A percentile compares a stretch with the other conserved stretches of the same genome.
Evolutionary conservation across 2,329 filamentous ascomycete species (phyloP).

Genomic region (Colletotrichum limetticola): DNA sequence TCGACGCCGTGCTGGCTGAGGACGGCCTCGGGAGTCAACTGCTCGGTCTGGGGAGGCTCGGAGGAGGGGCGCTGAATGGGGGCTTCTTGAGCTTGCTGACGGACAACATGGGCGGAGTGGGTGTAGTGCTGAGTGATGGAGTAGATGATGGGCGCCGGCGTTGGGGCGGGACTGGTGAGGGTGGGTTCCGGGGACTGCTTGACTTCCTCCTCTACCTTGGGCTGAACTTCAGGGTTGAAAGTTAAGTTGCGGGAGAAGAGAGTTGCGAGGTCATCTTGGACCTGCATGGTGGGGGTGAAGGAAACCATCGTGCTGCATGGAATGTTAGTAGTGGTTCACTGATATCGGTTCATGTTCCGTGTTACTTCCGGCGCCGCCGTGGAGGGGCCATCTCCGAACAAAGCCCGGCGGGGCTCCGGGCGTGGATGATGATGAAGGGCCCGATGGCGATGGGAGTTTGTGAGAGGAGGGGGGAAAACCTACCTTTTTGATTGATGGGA

Average conservation of each 20-base stretch:
- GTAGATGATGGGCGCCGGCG: slow-evolving; percentile 68
- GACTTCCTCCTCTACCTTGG: slow-evolving; percentile 44
- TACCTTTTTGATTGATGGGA: background rate
- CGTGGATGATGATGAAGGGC: background rate
- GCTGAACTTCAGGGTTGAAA: slow-evolving; percentile 59
- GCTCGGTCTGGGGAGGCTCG: slow-evolving; percentile 60
- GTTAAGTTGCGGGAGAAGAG: slow-evolving; percentile 83
- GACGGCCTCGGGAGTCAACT: slow-evolving; percentile 65
- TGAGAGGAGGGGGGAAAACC: background rate
- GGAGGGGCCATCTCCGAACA: slow-evolving; percentile 18
- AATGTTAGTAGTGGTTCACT: slow-evolving; percentile 7
- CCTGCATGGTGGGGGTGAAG: slow-evolving; percentile 62
- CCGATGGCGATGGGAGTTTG: background rate
- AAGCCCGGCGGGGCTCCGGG: slow-evolving; percentile 27
- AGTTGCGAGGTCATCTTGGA: slow-evolving; percentile 83
- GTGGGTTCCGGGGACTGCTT: slow-evolving; percentile 39
- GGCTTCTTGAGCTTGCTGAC: slow-evolving; percentile 49
- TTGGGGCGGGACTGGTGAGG: slow-evolving; percentile 42
- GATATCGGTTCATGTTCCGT: background rate
- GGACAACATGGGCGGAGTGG: slow-evolving; percentile 76
- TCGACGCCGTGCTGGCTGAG: slow-evolving; percentile 77
- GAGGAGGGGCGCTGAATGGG: slow-evolving; percentile 56
- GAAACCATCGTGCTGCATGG: slow-evolving; percentile 50
- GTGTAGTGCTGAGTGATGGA: slow-evolving; percentile 85
- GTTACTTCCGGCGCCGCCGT: background rate